Evolutionary conservation across 1,284 basidiomycete species (phyloP).

Genomic region (Anthracocystis walkeri): DNA sequence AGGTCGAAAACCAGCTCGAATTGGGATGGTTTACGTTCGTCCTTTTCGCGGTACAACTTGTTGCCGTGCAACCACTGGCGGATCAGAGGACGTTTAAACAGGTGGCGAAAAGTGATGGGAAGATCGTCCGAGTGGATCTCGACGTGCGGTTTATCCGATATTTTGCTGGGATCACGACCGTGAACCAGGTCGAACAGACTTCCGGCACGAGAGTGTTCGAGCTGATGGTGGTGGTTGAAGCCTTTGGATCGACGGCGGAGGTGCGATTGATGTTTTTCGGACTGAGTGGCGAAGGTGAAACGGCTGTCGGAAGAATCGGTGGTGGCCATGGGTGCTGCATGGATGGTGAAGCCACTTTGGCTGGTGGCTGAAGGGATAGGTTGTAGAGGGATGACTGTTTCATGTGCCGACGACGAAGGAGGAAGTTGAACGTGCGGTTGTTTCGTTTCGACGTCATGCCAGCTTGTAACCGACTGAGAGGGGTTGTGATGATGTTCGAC

Average conservation of each 20-base stretch:
- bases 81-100: constrained; percentile 66
- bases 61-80: constrained; percentile 67
- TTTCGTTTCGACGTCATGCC: constrained; percentile 41
- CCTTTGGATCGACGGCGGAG: constrained; percentile 28
- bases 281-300: constrained; percentile 7
- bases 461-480: constrained; percentile 7
- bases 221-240: constrained; percentile 11
- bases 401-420: not conserved
- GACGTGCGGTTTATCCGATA: constrained; percentile 33
- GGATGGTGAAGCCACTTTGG: constrained; percentile 14
- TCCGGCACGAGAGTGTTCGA: constrained; percentile 20
- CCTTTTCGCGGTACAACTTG: constrained; percentile 64
- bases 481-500: not conserved
- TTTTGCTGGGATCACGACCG: constrained; percentile 17
- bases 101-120: constrained; percentile 59
- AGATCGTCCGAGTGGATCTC: constrained; percentile 54
- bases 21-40: constrained; percentile 62
- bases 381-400: constrained; percentile 17
- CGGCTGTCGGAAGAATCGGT: constrained; percentile 21
- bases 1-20: constrained; percentile 70
- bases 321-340: constrained; percentile 27
- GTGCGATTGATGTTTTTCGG: constrained; percentile 20
- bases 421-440: constrained; percentile 26
- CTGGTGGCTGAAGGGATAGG: constrained; percentile 8
- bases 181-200: constrained; percentile 47